Percentiles rank a stretch among this genome's conserved stretches.
Evolutionary conservation across 441 rosid genomes (phyloP).

Genomic region (Populus hybrid): DNA sequence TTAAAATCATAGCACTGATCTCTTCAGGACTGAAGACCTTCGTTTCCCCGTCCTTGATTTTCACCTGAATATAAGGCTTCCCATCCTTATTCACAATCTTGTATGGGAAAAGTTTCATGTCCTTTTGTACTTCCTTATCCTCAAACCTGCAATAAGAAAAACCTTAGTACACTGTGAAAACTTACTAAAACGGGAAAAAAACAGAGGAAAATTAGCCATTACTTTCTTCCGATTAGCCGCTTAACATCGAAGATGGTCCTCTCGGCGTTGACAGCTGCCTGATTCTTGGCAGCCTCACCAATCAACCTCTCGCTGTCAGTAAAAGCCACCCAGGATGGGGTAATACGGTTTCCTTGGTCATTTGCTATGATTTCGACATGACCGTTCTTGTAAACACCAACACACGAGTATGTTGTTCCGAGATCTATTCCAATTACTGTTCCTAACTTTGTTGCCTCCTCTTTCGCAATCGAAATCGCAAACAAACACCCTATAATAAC

Average conservation of each 20-base stretch:
- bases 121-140: constrained; percentile 94
- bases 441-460: constrained; percentile 88
- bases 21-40: constrained; percentile 96
- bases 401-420: constrained; percentile 94
- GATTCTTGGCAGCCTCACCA: constrained; percentile 98
- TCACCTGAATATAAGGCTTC: constrained; percentile 90
- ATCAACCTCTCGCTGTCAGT: constrained; percentile 89
- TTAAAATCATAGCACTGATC: constrained; percentile 81
- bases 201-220: constrained; percentile 10
- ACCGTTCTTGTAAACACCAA: constrained; percentile 97
- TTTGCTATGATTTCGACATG: constrained; percentile 98
- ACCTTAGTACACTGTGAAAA: background rate
- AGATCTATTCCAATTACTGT: constrained; percentile 96
- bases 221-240: constrained; percentile 96
- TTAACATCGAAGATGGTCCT: constrained; percentile 90
- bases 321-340: constrained; percentile 97
- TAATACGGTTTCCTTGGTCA: constrained; percentile 98
- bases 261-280: constrained; percentile 74
- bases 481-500: constrained; percentile 53
- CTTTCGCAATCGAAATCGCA: constrained; percentile 73
- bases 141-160: constrained; percentile 50
- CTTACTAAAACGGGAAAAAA: background rate
- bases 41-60: constrained; percentile 89
- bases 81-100: constrained; percentile 92
- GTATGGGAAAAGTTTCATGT: constrained; percentile 87